These are phyloP conservation scores for Sarocladium brachiariae DNA, from an alignment of 2,329 filamentous ascomycete species.

Conservation along the genomic window DNA sequence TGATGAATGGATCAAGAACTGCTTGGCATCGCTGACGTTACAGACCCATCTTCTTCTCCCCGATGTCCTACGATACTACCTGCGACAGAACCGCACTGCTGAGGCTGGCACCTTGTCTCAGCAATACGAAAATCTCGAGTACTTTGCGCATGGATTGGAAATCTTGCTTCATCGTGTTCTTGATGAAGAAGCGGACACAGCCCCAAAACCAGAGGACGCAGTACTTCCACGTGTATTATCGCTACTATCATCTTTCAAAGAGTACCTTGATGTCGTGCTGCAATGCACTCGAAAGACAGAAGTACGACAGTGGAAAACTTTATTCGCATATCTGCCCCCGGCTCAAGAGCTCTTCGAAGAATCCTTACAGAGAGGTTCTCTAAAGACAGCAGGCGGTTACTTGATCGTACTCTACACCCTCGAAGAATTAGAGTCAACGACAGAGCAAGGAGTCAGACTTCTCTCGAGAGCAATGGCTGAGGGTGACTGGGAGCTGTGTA, in stretches of 20 bases:
- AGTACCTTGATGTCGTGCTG: constrained; percentile 91
- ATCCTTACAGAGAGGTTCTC: constrained; percentile 71
- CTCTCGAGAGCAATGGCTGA: constrained; percentile 75
- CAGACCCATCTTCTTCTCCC: constrained; percentile 91
- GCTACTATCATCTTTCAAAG: constrained; percentile 64
- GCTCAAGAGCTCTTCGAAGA: constrained; percentile 91
- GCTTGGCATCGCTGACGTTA: constrained; percentile 8
- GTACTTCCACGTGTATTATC: constrained; percentile 58
- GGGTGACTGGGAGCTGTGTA: constrained; percentile 91
- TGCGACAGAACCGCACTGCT: constrained; percentile 68
- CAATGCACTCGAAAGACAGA: constrained; percentile 98
- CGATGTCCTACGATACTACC: constrained; percentile 73
- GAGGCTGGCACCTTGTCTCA: constrained; percentile 77
- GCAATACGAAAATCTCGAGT: constrained; percentile 79
- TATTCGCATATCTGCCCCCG: constrained; percentile 86
- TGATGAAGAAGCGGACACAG: constrained; percentile 83
- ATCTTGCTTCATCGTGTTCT: constrained; percentile 87
- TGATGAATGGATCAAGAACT: constrained; percentile 11
- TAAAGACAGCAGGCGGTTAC: constrained; percentile 95
- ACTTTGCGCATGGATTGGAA: constrained; percentile 90
- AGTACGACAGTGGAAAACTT: constrained; percentile 85
- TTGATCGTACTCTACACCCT: constrained; percentile 88
- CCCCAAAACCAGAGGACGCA: constrained; percentile 55
- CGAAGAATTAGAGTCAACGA: constrained; percentile 60
- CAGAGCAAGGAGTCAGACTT: constrained; percentile 73